Percentiles rank a stretch among this genome's conserved stretches.
phyloP scores from a whole-genome alignment of 2,329 filamentous ascomycete species.

The Samsoniella hepiali region DNA sequence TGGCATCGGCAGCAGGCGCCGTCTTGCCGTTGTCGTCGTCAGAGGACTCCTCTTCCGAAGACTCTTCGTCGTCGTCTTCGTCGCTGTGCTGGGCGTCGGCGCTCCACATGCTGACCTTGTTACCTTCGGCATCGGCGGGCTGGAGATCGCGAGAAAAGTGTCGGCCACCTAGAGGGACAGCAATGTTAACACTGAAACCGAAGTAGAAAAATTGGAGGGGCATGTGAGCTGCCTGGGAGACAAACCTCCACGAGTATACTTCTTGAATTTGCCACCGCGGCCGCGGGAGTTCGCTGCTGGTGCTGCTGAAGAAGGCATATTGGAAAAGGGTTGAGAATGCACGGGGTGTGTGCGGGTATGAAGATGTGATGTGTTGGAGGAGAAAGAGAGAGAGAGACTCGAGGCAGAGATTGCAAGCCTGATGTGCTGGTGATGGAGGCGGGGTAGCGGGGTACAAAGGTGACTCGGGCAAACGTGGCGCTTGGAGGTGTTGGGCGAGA shows the following conservation, averaged over 20 bases:
- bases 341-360: constrained; percentile 10
- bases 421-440: constrained; percentile 16
- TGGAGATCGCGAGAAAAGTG: constrained; percentile 90
- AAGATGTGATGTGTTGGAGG: background rate
- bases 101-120: constrained; percentile 84
- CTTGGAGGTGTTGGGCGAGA: background rate
- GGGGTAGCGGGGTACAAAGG: constrained; percentile 18
- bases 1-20: constrained; percentile 43
- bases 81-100: constrained; percentile 49
- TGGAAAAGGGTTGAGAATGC: constrained; percentile 17
- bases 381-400: background rate
- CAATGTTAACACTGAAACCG: constrained; percentile 23
- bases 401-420: constrained; percentile 14
- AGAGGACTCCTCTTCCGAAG: constrained; percentile 50
- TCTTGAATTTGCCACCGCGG: constrained; percentile 90
- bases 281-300: constrained; percentile 60
- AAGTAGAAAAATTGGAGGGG: background rate
- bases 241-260: constrained; percentile 83
- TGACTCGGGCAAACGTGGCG: constrained; percentile 14
- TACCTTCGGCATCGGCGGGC: constrained; percentile 84
- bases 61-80: constrained; percentile 52
- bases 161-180: constrained; percentile 69
- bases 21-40: constrained; percentile 47
- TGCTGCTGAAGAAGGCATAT: constrained; percentile 45
- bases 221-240: constrained; percentile 8